Conservation (phyloP, 2,329 filamentous ascomycete genomes). For the Ceratocystis cubensis region DNA sequence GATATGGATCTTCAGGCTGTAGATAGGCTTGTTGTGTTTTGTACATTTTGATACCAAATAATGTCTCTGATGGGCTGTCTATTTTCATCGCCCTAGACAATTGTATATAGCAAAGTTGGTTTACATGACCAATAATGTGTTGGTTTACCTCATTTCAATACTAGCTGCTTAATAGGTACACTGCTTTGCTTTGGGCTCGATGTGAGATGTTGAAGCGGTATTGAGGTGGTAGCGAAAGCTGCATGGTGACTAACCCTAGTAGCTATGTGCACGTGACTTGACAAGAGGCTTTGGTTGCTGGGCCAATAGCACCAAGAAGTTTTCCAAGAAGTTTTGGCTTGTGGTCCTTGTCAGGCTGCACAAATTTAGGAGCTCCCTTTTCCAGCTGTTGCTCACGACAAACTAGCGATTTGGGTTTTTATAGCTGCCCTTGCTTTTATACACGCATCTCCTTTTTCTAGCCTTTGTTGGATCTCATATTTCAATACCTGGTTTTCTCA, state of each 20-base stretch:
- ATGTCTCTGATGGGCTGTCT: neutral
- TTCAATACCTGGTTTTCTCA: too few species aligned
- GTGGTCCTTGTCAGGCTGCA: neutral
- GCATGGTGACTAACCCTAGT: neutral
- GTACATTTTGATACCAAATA: constrained; percentile 9
- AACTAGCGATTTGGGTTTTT: neutral
- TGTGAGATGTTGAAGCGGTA: too few species aligned
- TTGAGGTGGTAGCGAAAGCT: too few species aligned
- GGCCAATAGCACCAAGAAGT: constrained; percentile 10
- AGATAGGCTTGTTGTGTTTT: neutral
- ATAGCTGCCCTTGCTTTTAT: neutral
- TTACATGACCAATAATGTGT: neutral
- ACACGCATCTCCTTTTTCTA: too few species aligned
- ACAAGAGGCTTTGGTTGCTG: constrained; percentile 13
- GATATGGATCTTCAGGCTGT: too few species aligned
- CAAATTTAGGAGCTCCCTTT: neutral
- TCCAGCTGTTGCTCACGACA: neutral
- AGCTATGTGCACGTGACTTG: neutral
- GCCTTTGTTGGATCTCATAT: too few species aligned
- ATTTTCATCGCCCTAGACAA: neutral
- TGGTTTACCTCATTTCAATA: too few species aligned
- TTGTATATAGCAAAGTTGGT: neutral
- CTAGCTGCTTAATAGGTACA: neutral
- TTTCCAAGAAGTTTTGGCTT: constrained; percentile 6
- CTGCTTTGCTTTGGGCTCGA: neutral